A percentile compares a stretch with the other conserved stretches of the same genome.
phyloP scores from a whole-genome alignment of 345 rosid species.

The Mallotus nudiflorus region DNA sequence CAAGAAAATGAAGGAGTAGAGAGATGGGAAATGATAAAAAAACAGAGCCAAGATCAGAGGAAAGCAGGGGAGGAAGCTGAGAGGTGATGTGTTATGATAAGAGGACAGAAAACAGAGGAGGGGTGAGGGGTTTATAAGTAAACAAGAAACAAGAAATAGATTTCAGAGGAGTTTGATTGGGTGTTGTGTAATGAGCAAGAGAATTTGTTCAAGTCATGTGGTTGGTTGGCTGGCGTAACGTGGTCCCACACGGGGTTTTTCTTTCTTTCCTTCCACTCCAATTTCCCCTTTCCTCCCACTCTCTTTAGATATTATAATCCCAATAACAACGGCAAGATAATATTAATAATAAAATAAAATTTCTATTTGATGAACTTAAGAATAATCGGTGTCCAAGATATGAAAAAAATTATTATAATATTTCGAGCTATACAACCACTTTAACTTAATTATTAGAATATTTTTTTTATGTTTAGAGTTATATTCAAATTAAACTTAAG shows the following conservation, averaged over 20 bases:
- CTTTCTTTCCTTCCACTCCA: slow-evolving; percentile 45
- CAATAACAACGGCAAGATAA: no score
- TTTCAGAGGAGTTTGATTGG: background rate
- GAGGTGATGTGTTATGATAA: background rate
- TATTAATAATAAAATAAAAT: no score
- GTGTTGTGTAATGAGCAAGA: no score
- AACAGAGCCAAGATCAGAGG: background rate
- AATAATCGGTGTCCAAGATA: no score
- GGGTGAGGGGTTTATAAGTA: slow-evolving; percentile 30
- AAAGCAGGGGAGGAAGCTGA: slow-evolving; percentile 14
- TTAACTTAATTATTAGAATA: no score
- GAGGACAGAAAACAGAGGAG: slow-evolving; percentile 15
- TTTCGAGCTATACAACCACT: no score
- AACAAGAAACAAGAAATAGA: slow-evolving; percentile 16
- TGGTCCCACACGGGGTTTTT: slow-evolving; percentile 44
- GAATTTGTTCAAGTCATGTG: slow-evolving; percentile 26
- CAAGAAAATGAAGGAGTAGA: background rate
- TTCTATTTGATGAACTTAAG: no score
- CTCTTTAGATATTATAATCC: no score
- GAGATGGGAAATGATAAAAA: background rate
- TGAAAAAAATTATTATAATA: no score
- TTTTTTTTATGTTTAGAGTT: no score
- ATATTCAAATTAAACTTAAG: no score
- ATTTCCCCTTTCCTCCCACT: slow-evolving; percentile 2
- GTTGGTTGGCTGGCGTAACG: slow-evolving; percentile 30